Conservation (phyloP, 305 asterid genomes). For the Fraxinus paxiana region DNA sequence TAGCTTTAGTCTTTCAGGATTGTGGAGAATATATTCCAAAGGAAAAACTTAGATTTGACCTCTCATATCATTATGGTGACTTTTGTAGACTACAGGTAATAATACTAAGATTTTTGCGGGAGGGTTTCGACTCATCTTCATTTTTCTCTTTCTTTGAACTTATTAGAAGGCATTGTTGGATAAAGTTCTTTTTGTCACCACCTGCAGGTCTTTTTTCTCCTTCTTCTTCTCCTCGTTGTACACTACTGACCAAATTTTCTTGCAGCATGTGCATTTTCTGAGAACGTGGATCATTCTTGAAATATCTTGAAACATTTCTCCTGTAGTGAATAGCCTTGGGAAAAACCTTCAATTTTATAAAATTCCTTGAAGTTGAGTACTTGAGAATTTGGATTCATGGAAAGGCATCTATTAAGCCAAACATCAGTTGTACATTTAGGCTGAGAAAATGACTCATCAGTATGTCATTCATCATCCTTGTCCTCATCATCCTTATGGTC, state of each 20-base stretch:
- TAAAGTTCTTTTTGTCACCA: not conserved
- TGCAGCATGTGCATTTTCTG: not conserved
- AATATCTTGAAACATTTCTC: not conserved
- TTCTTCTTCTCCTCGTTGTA: not conserved
- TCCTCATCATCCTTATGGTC: not conserved
- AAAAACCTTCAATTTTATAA: not conserved
- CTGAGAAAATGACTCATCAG: not conserved
- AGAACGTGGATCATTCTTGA: not conserved
- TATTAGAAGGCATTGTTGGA: not conserved
- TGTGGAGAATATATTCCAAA: not conserved
- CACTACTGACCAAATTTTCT: not conserved
- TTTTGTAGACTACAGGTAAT: not conserved
- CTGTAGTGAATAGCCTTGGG: not conserved
- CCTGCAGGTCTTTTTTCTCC: not conserved
- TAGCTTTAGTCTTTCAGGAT: not conserved
- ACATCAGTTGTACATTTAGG: not conserved
- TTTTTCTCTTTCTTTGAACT: not conserved
- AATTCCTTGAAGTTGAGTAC: not conserved
- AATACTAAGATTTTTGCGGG: not conserved
- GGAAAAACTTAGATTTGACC: not conserved
- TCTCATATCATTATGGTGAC: not conserved
- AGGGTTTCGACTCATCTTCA: not conserved
- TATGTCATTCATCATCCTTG: not conserved
- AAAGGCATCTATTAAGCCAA: not conserved
- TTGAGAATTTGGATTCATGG: not conserved